Conservation (phyloP, 192 early-diverging fungal species). For the Diversispora eburnea region DNA sequence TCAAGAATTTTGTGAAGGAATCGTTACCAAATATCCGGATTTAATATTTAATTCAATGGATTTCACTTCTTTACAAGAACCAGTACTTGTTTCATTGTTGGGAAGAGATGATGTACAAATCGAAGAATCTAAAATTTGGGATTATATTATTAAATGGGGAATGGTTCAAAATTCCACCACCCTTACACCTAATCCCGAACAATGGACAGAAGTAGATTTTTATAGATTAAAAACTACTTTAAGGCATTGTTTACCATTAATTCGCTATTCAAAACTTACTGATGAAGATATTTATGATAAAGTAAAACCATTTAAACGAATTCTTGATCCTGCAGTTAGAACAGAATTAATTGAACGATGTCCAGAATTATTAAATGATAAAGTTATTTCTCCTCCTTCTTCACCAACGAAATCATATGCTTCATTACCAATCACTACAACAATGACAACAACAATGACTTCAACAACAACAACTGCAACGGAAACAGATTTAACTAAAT, state of each 20-base stretch:
- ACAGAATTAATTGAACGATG: not conserved
- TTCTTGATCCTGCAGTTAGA: not conserved
- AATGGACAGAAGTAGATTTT: constrained; percentile 1
- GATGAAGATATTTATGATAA: not conserved
- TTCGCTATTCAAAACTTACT: not conserved
- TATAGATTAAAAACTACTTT: not conserved
- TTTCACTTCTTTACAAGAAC: not conserved
- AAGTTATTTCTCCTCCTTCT: not conserved
- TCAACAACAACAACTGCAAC: not conserved
- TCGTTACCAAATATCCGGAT: not conserved
- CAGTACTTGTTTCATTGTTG: not conserved
- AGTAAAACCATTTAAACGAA: not conserved
- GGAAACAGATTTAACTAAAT: not conserved
- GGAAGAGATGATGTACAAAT: not conserved
- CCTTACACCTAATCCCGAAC: not conserved
- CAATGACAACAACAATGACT: not conserved
- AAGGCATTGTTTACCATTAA: not conserved
- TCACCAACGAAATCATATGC: too few relatives aligned
- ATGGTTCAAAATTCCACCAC: not conserved
- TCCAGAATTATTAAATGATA: not conserved
- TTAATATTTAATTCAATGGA: not conserved
- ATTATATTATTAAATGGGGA: not conserved
- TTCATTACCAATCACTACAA: too few relatives aligned
- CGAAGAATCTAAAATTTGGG: not conserved
- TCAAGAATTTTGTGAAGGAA: not conserved